phyloP scores from a whole-genome alignment of 352 stramenopile genomes.

The Pythium sukuiense region DNA sequence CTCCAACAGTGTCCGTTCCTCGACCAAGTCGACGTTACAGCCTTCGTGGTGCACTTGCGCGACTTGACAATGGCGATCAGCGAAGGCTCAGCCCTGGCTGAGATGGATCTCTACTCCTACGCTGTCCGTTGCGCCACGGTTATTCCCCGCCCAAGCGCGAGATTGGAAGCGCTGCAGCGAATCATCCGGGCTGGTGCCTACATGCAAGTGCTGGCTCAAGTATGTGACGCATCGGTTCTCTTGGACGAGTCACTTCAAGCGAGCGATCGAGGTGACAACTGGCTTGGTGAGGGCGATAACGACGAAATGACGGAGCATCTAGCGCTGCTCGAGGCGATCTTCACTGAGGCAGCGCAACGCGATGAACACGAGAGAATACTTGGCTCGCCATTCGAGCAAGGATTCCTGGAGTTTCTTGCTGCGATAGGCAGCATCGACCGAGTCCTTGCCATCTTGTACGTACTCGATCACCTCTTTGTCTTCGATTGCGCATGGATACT shows the following conservation, averaged over 20 bases:
- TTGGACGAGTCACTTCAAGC: conserved; percentile 7
- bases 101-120: conserved; percentile 28
- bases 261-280: background rate
- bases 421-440: conserved; percentile 26
- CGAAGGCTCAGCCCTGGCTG: conserved; percentile 1
- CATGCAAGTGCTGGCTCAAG: conserved; percentile 28
- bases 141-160: conserved; percentile 28
- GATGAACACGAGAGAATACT: conserved; percentile 29
- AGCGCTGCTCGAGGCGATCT: conserved; percentile 27
- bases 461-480: background rate
- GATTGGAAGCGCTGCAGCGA: conserved; percentile 28
- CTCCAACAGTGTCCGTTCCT: conserved; percentile 46
- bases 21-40: conserved; percentile 40
- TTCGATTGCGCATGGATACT: background rate
- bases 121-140: conserved; percentile 32
- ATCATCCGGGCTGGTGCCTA: conserved; percentile 36
- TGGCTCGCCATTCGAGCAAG: conserved; percentile 26
- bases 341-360: conserved; percentile 24
- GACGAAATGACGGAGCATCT: conserved; percentile 31
- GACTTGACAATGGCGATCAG: conserved; percentile 20
- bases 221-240: conserved; percentile 27
- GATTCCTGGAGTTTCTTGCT: conserved; percentile 32
- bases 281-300: background rate
- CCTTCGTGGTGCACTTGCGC: conserved; percentile 31
- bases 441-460: conserved; percentile 28